Evolutionary conservation across 1,284 basidiomycete genomes (phyloP).

Genomic region (Pterulicium gracile): DNA sequence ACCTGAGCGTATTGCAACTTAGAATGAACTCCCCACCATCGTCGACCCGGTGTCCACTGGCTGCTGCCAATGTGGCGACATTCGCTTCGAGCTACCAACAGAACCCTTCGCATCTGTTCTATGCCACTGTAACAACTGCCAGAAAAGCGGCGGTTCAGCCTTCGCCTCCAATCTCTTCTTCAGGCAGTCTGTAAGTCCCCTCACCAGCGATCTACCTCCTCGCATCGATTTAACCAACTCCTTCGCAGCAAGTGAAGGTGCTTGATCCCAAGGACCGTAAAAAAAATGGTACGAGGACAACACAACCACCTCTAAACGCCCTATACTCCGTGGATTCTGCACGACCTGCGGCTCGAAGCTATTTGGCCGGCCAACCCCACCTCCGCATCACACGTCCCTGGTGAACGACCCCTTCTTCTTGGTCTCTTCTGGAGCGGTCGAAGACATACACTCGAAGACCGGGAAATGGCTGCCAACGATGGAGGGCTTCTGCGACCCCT

Average conservation of each 20-base stretch:
- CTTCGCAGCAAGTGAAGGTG: slow-evolving; percentile 10
- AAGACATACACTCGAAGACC: background rate
- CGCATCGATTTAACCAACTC: background rate
- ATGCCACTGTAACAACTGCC: slow-evolving; percentile 25
- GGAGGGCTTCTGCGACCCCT: background rate
- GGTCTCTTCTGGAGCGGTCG: background rate
- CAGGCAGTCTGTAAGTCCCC: slow-evolving; percentile 16
- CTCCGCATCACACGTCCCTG: no score
- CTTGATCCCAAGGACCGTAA: slow-evolving; percentile 17
- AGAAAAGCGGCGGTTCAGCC: slow-evolving; percentile 20
- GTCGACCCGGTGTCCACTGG: slow-evolving; percentile 8
- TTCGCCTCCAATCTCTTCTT: slow-evolving; percentile 23
- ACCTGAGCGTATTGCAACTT: no score
- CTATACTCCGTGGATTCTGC: slow-evolving; percentile 24
- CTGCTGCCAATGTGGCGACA: slow-evolving; percentile 19
- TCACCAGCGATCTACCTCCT: background rate
- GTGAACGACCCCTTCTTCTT: background rate
- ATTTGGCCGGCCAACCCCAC: slow-evolving; percentile 16
- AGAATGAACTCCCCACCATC: background rate
- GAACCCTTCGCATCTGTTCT: slow-evolving; percentile 22
- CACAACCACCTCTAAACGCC: slow-evolving; percentile 19
- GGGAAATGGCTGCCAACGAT: background rate
- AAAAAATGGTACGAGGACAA: slow-evolving; percentile 19
- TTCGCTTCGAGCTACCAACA: slow-evolving; percentile 19
- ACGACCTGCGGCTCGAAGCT: slow-evolving; percentile 22